These are phyloP conservation scores for Colletotrichum sansevieriae DNA, from an alignment of 2,329 filamentous ascomycete genomes.

Conservation along the genomic window DNA sequence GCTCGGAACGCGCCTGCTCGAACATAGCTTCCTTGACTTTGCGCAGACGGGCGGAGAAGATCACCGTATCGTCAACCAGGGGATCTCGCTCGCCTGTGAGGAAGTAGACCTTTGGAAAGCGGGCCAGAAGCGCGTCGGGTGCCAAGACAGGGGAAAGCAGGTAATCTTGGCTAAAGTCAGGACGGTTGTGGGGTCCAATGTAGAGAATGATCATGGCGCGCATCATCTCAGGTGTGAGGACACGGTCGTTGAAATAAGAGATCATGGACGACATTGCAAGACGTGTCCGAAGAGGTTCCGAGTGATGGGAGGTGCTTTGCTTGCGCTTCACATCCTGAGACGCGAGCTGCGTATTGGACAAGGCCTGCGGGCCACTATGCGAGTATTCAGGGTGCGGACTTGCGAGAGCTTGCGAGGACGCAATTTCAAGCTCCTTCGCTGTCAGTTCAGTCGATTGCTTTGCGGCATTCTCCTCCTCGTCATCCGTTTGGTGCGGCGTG, in stretches of 20 bases:
- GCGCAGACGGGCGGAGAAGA: slow-evolving; percentile 91
- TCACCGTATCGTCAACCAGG: slow-evolving; percentile 94
- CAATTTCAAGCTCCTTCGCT: slow-evolving; percentile 41
- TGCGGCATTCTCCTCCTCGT: slow-evolving; percentile 69
- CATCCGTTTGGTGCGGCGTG: slow-evolving; percentile 85
- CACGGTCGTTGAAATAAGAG: slow-evolving; percentile 96
- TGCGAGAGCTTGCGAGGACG: slow-evolving; percentile 44
- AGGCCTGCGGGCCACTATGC: slow-evolving; percentile 57
- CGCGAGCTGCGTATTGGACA: slow-evolving; percentile 42
- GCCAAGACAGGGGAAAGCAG: slow-evolving; percentile 91
- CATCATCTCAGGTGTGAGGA: slow-evolving; percentile 98
- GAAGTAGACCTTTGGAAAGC: slow-evolving; percentile 96
- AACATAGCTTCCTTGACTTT: slow-evolving; percentile 76
- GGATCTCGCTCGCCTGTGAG: slow-evolving; percentile 96
- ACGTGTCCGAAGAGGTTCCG: slow-evolving; percentile 79
- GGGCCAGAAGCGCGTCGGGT: slow-evolving; percentile 83
- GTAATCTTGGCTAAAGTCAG: slow-evolving; percentile 93
- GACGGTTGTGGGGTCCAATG: slow-evolving; percentile 91
- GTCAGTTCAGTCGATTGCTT: slow-evolving; percentile 46
- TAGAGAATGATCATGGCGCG: slow-evolving; percentile 99
- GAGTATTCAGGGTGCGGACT: slow-evolving; percentile 65
- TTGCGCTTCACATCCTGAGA: slow-evolving; percentile 31
- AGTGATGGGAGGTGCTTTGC: slow-evolving; percentile 61
- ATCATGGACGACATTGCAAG: slow-evolving; percentile 97
- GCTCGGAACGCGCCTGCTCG: slow-evolving; percentile 47